phyloP scores from a whole-genome alignment of 2,329 filamentous ascomycete genomes.

The Pezicula radicicola region DNA sequence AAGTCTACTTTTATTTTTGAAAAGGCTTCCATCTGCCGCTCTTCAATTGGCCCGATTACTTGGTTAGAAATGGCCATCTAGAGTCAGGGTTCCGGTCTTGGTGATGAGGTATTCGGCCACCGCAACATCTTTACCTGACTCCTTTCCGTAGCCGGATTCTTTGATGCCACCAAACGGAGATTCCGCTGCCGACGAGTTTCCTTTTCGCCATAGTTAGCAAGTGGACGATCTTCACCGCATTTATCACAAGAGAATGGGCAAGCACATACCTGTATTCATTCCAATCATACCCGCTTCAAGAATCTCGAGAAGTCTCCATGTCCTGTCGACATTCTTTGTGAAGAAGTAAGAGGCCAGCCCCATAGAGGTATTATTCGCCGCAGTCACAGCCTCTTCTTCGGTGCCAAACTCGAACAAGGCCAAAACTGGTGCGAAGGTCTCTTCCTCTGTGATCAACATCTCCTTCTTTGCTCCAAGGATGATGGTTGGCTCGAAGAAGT shows the following conservation, averaged over 20 bases:
- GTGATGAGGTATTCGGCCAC: constrained; percentile 60
- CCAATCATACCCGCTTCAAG: constrained; percentile 70
- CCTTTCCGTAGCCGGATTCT: constrained; percentile 66
- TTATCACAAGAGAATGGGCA: neutral
- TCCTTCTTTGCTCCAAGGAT: constrained; percentile 55
- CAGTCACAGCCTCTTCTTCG: constrained; percentile 59
- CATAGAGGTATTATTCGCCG: constrained; percentile 59
- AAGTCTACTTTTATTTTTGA: no score
- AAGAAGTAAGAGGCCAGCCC: constrained; percentile 66
- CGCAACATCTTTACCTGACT: constrained; percentile 64
- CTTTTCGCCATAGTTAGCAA: constrained; percentile 24
- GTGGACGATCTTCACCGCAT: neutral
- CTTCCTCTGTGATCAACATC: constrained; percentile 57
- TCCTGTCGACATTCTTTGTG: constrained; percentile 64
- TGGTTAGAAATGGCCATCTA: constrained; percentile 49
- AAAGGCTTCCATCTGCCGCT: no score
- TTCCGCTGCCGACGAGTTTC: constrained; percentile 63
- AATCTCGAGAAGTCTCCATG: constrained; percentile 64
- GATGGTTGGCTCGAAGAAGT: constrained; percentile 69
- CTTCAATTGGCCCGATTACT: neutral
- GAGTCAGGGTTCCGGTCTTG: constrained; percentile 62
- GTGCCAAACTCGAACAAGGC: constrained; percentile 64
- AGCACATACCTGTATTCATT: constrained; percentile 50
- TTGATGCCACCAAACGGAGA: constrained; percentile 67
- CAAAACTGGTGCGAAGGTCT: constrained; percentile 63